Evolutionary conservation across 1,284 basidiomycete genomes (phyloP).

Genomic region (Tilletia indica): DNA sequence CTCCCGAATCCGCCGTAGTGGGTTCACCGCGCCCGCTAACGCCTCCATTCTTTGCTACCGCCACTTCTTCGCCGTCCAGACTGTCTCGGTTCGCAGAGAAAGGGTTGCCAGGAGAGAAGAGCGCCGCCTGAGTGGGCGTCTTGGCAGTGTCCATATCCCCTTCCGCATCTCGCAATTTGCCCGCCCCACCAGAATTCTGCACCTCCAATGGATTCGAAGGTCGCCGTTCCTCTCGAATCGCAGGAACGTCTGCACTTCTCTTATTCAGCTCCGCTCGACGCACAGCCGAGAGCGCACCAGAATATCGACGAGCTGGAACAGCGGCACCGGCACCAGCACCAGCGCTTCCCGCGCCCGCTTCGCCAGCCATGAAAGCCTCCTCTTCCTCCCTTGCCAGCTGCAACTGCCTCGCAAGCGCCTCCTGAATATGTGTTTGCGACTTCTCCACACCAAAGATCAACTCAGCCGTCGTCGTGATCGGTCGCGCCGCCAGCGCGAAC

Average conservation of each 20-base stretch:
- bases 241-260: constrained; percentile 7
- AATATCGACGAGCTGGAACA: background rate
- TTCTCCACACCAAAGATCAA: constrained; percentile 44
- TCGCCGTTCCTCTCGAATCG: background rate
- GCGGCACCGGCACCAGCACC: background rate
- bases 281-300: no score
- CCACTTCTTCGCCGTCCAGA: background rate
- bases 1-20: background rate
- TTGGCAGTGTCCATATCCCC: background rate
- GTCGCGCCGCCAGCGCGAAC: constrained; percentile 79
- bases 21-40: background rate
- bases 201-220: background rate
- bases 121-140: constrained; percentile 5
- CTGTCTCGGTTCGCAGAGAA: background rate
- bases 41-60: background rate
- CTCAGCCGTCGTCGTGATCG: constrained; percentile 57
- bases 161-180: background rate
- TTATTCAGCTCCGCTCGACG: background rate
- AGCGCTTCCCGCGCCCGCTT: background rate
- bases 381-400: background rate
- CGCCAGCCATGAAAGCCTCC: constrained; percentile 2
- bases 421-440: constrained; percentile 5
- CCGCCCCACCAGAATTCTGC: background rate
- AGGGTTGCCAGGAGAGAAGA: background rate
- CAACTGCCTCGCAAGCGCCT: background rate